phyloP scores from a whole-genome alignment of 306 rosid genomes.

The Cyclanthera cordifolia region DNA sequence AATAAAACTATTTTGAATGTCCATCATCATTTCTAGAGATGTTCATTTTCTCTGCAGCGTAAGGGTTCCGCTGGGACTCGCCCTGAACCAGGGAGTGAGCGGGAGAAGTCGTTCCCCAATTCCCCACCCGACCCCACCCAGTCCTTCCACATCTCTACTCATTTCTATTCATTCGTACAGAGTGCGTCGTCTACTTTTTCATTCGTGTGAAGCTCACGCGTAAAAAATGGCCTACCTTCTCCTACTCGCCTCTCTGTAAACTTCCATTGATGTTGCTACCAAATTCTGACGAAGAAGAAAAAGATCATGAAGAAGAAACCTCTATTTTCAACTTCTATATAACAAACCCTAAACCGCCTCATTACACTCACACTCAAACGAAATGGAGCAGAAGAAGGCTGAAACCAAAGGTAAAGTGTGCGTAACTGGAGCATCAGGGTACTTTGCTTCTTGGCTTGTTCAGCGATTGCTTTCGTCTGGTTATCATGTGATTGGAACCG shows the following conservation, averaged over 20 bases:
- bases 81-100: too few relatives aligned
- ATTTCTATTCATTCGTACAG: too few relatives aligned
- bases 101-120: too few relatives aligned
- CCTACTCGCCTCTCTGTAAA: neutral
- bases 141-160: too few relatives aligned
- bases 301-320: neutral
- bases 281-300: neutral
- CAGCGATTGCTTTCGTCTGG: constrained; percentile 65
- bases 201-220: neutral
- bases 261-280: neutral
- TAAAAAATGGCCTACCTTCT: neutral
- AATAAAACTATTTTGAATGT: too few relatives aligned
- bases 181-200: neutral
- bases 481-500: constrained; percentile 62
- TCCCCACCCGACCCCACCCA: too few relatives aligned
- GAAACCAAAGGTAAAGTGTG: constrained; percentile 56
- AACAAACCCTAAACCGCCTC: neutral
- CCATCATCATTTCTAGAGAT: too few relatives aligned
- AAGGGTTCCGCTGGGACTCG: too few relatives aligned
- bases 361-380: neutral
- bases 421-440: constrained; percentile 82
- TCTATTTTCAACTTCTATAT: neutral
- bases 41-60: too few relatives aligned
- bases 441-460: constrained; percentile 73
- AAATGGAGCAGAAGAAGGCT: constrained; percentile 20